These are phyloP conservation scores for Wallacemonas sp. DNA, from an alignment of 208 protist genomes.

Conservation along the genomic window DNA sequence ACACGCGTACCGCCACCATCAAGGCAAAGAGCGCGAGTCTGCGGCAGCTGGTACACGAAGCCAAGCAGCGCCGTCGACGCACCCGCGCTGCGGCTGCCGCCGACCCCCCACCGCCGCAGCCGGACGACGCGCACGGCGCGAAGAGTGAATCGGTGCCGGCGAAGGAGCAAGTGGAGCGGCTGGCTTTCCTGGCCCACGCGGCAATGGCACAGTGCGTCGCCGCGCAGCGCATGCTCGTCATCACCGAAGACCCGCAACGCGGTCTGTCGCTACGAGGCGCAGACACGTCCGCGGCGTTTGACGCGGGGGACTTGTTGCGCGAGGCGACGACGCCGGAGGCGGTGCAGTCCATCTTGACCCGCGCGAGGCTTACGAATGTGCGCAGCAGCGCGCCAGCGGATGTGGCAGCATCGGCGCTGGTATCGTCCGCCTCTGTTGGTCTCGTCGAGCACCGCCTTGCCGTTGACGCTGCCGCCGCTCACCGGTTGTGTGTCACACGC, in stretches of 20 bases:
- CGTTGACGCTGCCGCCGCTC: slow-evolving; percentile 45
- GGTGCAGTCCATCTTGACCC: background rate
- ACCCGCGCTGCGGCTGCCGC: background rate
- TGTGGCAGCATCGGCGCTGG: background rate
- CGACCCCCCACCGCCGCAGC: background rate
- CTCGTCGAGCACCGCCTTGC: slow-evolving; percentile 45
- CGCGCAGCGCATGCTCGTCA: slow-evolving; percentile 57
- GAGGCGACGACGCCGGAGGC: background rate
- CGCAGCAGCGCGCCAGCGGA: background rate
- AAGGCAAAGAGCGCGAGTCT: too few species aligned
- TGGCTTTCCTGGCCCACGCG: slow-evolving; percentile 71
- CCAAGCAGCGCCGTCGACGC: background rate
- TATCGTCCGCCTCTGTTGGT: slow-evolving; percentile 4
- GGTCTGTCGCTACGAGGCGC: slow-evolving; percentile 46
- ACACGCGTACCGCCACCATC: background rate
- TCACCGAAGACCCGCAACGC: slow-evolving; percentile 49
- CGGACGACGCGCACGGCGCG: background rate
- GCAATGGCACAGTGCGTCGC: slow-evolving; percentile 57
- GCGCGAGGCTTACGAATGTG: background rate
- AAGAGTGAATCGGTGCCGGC: background rate
- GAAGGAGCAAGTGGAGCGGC: slow-evolving; percentile 21
- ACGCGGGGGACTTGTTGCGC: slow-evolving; percentile 33
- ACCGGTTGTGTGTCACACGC: slow-evolving; percentile 50
- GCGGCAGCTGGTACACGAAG: background rate
- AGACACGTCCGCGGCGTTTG: slow-evolving; percentile 31